Evolutionary conservation across 148 eudicot species (phyloP), one percentile per base, ranked within the genome.

Genomic region (Silene conica): DNA sequence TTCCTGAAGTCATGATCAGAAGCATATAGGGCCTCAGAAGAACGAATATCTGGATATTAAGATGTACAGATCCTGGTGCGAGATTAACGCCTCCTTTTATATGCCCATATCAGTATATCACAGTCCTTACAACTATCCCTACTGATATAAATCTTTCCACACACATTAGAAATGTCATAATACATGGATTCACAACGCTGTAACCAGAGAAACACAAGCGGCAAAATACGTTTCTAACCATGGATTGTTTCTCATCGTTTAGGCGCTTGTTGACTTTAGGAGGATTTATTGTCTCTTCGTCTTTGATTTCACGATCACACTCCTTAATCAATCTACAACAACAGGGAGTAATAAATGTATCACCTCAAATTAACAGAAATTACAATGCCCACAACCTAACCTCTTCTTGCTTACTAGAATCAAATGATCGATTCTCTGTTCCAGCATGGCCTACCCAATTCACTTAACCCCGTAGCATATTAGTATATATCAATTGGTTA

Each of bases 241-340:
- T 89, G 46, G 95, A 84, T n/a, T n/a, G n/a, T n/a, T n/a, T n/a
- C n/a, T n/a, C n/a, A n/a, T n/a, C n/a, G n/a, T n/a, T n/a, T n/a
- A 94, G 96, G 72, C 87, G 89, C 87, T 94, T 94, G 79, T 79
- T 87, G 68, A 91, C 86, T 78, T 91, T 97, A 59, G 92, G 89
- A 64, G 91, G 78, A 79, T 81, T 94, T 85, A 76, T 86, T 31
- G 81, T 63, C 82, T 94, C 97, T 79, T 91, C 97, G 26, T 91
- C 98, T 82, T 94, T 91, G 70, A 94, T 85, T 81, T 91, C 96
- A 20, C 93, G 97, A 84, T 94, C 98, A 87, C 91, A 94, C 81
- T 94, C 98, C 83, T 94, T 94, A 72, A 94, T 84, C 66, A 92
- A 77, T 81, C 98, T 92, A 66, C 3, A 59, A 28, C 3, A 78